Percentiles rank a stretch among this genome's conserved stretches.
Conservation (phyloP, 1,284 basidiomycete species). For the Thecaphora frezii region DNA sequence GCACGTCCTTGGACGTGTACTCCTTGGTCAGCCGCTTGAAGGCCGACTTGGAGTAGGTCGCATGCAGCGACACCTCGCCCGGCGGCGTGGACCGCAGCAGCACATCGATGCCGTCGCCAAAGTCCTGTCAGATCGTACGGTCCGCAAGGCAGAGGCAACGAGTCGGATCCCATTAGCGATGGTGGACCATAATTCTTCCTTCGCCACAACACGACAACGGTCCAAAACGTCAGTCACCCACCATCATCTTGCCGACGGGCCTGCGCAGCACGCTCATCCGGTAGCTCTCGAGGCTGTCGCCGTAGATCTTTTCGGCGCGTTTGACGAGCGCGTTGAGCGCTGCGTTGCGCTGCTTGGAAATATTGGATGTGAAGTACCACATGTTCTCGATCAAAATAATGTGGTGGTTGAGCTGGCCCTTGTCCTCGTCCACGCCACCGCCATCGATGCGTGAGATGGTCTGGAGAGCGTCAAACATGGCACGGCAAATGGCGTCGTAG, state of each 20-base stretch:
- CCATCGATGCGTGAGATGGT: constrained; percentile 89
- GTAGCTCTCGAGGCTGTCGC: constrained; percentile 82
- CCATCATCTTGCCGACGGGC: constrained; percentile 83
- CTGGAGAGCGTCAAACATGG: constrained; percentile 88
- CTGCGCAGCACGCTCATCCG: constrained; percentile 82
- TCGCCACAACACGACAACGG: too few relatives aligned
- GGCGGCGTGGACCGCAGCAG: constrained; percentile 78
- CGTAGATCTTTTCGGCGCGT: constrained; percentile 79
- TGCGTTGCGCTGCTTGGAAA: constrained; percentile 62
- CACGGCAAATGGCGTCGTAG: constrained; percentile 82
- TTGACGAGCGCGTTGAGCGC: constrained; percentile 69
- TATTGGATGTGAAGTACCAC: constrained; percentile 85
- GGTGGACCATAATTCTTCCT: too few relatives aligned
- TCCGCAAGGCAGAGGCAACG: too few relatives aligned
- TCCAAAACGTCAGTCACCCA: constrained; percentile 62
- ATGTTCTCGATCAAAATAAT: constrained; percentile 96
- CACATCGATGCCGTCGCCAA: constrained; percentile 87
- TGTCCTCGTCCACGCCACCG: constrained; percentile 66
- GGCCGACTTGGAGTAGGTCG: constrained; percentile 73
- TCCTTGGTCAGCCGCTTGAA: constrained; percentile 86
- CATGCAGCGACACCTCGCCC: constrained; percentile 75
- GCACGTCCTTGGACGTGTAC: constrained; percentile 80
- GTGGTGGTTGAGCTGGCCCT: constrained; percentile 93
- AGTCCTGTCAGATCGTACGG: too few relatives aligned
- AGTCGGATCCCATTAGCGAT: too few relatives aligned